A percentile compares a stretch with the other conserved stretches of the same genome.
Evolutionary conservation across 1,284 basidiomycete genomes (phyloP).

Genomic region (Leccinum pachyderme): DNA sequence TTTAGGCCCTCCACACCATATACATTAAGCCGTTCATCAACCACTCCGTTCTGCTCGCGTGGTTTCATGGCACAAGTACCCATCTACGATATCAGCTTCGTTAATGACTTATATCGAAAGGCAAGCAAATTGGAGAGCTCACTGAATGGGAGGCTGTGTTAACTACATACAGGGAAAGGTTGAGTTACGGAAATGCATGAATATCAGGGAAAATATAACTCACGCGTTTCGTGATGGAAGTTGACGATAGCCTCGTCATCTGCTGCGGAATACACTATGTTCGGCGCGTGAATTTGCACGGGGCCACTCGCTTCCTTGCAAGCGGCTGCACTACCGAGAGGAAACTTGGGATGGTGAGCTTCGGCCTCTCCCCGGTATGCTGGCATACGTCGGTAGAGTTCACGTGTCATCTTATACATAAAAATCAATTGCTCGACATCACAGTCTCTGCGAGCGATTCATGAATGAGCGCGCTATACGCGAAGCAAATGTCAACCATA

Average conservation of each 20-base stretch:
- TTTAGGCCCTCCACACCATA: constrained; percentile 20
- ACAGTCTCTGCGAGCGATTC: neutral
- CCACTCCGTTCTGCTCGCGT: constrained; percentile 11
- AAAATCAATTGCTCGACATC: neutral
- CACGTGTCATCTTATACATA: neutral
- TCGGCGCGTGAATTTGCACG: constrained; percentile 40
- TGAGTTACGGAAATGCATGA: neutral
- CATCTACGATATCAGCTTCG: neutral
- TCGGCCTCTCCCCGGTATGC: neutral
- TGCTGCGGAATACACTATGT: constrained; percentile 52
- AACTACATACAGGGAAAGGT: neutral
- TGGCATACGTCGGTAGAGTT: neutral
- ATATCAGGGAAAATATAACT: constrained; percentile 2
- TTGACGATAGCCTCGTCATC: constrained; percentile 53
- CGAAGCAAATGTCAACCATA: neutral
- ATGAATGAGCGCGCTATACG: neutral
- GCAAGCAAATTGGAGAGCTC: constrained; percentile 13
- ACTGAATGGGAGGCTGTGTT: constrained; percentile 40
- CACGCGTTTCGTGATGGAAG: constrained; percentile 35
- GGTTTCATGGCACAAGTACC: constrained; percentile 26
- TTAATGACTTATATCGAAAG: neutral
- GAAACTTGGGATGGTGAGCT: neutral
- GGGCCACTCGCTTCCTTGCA: constrained; percentile 37
- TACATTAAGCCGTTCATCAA: constrained; percentile 17
- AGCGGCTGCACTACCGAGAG: constrained; percentile 43